phyloP scores from a whole-genome alignment of 805 yeast genomes.

The Cyberlindnera japonica region DNA sequence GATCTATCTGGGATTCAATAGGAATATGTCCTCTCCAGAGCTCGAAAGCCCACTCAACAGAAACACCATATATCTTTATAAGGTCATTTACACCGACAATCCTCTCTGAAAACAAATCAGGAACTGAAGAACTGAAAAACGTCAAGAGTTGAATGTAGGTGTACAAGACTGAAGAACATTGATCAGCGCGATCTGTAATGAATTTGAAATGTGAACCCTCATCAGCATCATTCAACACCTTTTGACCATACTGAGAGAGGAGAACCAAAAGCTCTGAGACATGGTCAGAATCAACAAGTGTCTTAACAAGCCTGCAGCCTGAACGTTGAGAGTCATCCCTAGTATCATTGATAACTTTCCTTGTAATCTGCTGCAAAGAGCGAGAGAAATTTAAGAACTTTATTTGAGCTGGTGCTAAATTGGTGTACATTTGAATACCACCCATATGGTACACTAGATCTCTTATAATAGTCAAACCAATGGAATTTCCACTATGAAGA shows the following conservation, averaged over 20 bases:
- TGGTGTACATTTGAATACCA: constrained; percentile 68
- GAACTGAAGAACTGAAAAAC: constrained; percentile 39
- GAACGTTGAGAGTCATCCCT: constrained; percentile 47
- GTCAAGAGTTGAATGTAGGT: constrained; percentile 57
- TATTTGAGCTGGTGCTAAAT: constrained; percentile 64
- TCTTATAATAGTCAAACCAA: constrained; percentile 59
- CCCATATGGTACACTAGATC: constrained; percentile 71
- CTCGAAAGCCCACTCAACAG: constrained; percentile 67
- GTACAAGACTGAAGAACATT: constrained; percentile 61
- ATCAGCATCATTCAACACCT: constrained; percentile 33
- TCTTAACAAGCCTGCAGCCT: constrained; percentile 46
- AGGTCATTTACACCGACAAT: constrained; percentile 43
- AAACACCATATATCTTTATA: constrained; percentile 40
- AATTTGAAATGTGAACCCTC: constrained; percentile 59
- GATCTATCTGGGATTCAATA: constrained; percentile 22
- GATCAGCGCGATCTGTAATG: constrained; percentile 69
- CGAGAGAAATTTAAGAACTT: constrained; percentile 61
- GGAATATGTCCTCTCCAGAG: constrained; percentile 60
- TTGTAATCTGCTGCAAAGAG: constrained; percentile 51
- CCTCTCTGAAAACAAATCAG: constrained; percentile 30
- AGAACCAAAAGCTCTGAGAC: constrained; percentile 65
- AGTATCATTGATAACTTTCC: constrained; percentile 47
- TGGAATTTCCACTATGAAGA: constrained; percentile 54
- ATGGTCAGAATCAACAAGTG: constrained; percentile 40
- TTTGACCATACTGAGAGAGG: constrained; percentile 46